Percentiles rank a stretch among this genome's conserved stretches.
Evolutionary conservation across 768 basidiomycete genomes (phyloP).

Genomic region (Suillus clintonianus): DNA sequence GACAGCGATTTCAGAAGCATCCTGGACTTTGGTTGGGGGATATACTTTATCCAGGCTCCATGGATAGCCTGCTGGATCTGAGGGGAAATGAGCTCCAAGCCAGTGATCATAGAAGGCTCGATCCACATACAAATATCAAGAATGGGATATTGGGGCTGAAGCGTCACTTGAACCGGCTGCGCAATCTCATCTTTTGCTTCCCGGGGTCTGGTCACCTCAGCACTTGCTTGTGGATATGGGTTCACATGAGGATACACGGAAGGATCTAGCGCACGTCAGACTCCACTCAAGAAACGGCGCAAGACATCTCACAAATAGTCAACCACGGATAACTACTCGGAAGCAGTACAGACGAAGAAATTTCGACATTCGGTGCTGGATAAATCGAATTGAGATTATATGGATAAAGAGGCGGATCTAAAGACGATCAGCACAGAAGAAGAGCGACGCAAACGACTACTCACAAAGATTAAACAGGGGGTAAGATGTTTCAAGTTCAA

Average conservation of each 20-base stretch:
- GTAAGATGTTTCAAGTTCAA: constrained; percentile 12
- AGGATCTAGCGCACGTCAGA: constrained; percentile 19
- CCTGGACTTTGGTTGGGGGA: constrained; percentile 12
- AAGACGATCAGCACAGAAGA: constrained; percentile 1
- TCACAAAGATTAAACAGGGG: constrained; percentile 35
- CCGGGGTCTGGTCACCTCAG: constrained; percentile 6
- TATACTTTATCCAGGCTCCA: constrained; percentile 27
- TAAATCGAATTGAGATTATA: constrained; percentile 39
- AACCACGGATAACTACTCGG: constrained; percentile 36
- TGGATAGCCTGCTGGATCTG: constrained; percentile 28
- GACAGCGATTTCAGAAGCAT: neutral
- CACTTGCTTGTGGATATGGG: constrained; percentile 14
- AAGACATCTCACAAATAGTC: constrained; percentile 34
- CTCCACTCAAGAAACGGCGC: neutral
- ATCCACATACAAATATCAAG: constrained; percentile 38
- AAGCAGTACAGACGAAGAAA: constrained; percentile 10
- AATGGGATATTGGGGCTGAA: constrained; percentile 18
- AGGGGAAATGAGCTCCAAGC: constrained; percentile 1
- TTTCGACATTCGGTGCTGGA: constrained; percentile 15
- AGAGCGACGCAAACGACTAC: constrained; percentile 11
- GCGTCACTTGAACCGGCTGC: constrained; percentile 11
- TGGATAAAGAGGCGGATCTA: constrained; percentile 45
- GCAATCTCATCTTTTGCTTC: constrained; percentile 1
- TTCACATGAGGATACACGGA: constrained; percentile 23
- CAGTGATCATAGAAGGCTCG: neutral